Conservation (phyloP, 768 basidiomycete genomes). For the Lentinus tigrinus region DNA sequence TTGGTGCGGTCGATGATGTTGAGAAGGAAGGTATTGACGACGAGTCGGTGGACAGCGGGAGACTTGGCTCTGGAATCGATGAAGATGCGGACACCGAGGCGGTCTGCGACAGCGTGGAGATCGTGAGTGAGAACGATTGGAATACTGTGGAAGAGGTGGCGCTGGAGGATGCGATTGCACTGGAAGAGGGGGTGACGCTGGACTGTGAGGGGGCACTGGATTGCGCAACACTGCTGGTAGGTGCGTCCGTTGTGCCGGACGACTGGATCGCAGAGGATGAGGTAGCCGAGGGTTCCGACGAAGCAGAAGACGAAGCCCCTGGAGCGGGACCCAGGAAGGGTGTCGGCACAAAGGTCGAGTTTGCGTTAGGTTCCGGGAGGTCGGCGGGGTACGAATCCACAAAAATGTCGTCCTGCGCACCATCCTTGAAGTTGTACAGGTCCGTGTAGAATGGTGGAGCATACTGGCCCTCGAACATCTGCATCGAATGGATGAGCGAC, state of each 20-base stretch:
- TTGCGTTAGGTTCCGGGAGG: conserved; percentile 23
- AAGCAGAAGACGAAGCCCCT: background rate
- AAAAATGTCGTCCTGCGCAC: conserved; percentile 75
- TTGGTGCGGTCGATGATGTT: background rate
- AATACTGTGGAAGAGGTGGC: no score
- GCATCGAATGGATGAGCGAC: background rate
- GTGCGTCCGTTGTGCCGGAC: no score
- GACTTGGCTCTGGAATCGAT: background rate
- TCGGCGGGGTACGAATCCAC: conserved; percentile 47
- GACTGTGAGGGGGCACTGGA: no score
- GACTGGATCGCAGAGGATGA: no score
- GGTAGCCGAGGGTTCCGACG: background rate
- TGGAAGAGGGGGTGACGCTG: no score
- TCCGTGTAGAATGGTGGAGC: conserved; percentile 68
- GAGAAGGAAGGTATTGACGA: background rate
- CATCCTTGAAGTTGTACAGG: conserved; percentile 72
- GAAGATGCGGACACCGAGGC: background rate
- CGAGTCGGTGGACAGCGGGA: no score
- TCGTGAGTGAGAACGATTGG: no score
- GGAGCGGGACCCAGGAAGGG: conserved; percentile 16
- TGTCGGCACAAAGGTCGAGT: conserved; percentile 27
- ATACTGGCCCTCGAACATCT: conserved; percentile 68
- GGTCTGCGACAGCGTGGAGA: no score
- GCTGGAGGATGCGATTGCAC: no score
- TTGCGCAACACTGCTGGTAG: no score